phyloP scores from a whole-genome alignment of 1,139 yeast genomes.

The Starmera stellimalicola region DNA sequence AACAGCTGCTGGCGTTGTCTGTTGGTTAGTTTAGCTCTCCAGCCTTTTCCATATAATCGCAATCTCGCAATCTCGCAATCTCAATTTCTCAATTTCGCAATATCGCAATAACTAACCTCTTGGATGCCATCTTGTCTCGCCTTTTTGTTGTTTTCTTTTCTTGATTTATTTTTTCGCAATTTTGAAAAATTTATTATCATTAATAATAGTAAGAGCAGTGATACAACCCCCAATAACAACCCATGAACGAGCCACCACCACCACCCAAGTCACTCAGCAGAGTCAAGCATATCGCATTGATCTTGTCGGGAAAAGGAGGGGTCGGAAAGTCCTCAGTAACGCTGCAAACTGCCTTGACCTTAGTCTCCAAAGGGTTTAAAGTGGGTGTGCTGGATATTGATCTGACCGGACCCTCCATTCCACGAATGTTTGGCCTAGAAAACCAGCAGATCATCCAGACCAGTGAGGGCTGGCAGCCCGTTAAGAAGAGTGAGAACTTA shows the following conservation, averaged over 20 bases:
- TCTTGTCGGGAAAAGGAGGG: conserved; percentile 93
- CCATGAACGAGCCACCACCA: neutral
- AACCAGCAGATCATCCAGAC: conserved; percentile 72
- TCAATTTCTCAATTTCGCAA: neutral
- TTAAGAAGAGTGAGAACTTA: conserved; percentile 28
- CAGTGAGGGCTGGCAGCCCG: conserved; percentile 88
- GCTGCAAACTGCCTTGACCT: conserved; percentile 77
- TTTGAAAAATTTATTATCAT: neutral
- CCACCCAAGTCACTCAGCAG: neutral
- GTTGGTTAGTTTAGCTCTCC: neutral
- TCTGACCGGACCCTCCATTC: conserved; percentile 93
- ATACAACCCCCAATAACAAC: neutral
- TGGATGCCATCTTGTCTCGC: too few species aligned
- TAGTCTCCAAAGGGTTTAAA: conserved; percentile 58
- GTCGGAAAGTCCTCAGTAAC: conserved; percentile 97
- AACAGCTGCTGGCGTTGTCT: neutral
- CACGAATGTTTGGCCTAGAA: conserved; percentile 94
- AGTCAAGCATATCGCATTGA: conserved; percentile 71
- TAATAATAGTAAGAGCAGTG: neutral
- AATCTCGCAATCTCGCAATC: neutral
- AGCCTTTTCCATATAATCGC: neutral
- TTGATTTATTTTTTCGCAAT: neutral
- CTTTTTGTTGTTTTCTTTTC: neutral
- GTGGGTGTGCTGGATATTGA: conserved; percentile 95
- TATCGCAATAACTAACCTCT: too few species aligned